These are phyloP conservation scores for Mycena chlorophos DNA, from an alignment of 768 basidiomycete genomes.

Conservation along the genomic window DNA sequence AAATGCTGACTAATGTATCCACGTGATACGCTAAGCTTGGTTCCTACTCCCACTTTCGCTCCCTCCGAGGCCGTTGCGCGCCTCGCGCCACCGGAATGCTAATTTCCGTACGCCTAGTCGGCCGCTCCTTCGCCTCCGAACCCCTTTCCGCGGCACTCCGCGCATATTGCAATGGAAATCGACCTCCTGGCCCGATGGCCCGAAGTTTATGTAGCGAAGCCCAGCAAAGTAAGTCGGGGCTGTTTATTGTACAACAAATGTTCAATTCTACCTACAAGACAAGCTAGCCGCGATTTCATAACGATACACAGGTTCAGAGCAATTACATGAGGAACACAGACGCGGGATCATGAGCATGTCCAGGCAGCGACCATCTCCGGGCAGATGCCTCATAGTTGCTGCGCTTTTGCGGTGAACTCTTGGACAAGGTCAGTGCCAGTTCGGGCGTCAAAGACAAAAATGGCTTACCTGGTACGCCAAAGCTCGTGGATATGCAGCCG, in stretches of 20 bases:
- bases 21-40: background rate
- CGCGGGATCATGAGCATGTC: background rate
- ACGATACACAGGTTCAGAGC: background rate
- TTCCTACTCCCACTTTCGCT: background rate
- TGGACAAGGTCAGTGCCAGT: background rate
- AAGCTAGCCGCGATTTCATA: background rate
- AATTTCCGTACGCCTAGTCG: background rate
- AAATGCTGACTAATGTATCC: too few relatives aligned
- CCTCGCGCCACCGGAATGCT: background rate
- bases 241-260: background rate
- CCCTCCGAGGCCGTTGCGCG: too few relatives aligned
- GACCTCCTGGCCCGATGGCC: background rate
- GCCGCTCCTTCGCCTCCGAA: background rate
- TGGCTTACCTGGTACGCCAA: constrained; percentile 9
- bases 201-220: too few relatives aligned
- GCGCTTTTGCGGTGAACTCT: background rate
- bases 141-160: background rate
- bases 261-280: background rate
- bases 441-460: background rate
- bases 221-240: too few relatives aligned
- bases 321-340: background rate
- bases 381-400: background rate
- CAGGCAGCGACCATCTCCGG: background rate
- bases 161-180: background rate
- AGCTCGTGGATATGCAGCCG: constrained; percentile 15